Conservation (phyloP, 164 flowering plant genomes). For the Litsea cubeba region DNA sequence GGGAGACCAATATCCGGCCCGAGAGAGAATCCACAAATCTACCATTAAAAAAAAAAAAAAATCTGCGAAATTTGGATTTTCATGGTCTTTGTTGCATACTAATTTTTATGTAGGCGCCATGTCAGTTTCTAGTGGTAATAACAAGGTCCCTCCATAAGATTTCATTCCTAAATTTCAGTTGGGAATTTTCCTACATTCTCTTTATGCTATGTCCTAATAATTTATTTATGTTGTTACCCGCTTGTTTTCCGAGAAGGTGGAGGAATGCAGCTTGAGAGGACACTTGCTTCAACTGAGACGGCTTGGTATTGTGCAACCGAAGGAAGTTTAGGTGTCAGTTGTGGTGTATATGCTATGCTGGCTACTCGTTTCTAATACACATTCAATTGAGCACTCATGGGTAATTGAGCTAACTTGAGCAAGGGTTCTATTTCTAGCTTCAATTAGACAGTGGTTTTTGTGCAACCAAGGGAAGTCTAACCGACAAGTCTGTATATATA, state of each 20-base stretch:
- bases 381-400: not conserved
- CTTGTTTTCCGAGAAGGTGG: constrained; percentile 29
- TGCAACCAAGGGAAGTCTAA: not conserved
- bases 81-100: too few relatives aligned
- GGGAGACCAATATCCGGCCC: not conserved
- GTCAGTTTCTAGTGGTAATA: not conserved
- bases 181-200: too few relatives aligned
- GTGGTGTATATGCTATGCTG: not conserved
- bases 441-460: too few relatives aligned
- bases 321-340: not conserved
- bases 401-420: not conserved
- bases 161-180: not conserved
- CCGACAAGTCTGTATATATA: too few relatives aligned
- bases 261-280: constrained; percentile 58
- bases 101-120: not conserved
- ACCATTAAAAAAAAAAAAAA: not conserved
- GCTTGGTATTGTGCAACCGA: constrained; percentile 2
- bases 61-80: too few relatives aligned
- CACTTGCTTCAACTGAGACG: constrained; percentile 47
- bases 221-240: not conserved
- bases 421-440: not conserved
- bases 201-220: too few relatives aligned
- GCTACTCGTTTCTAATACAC: constrained; percentile 1
- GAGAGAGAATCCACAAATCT: not conserved
- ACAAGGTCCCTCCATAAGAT: not conserved